These are phyloP conservation scores for Peterozyma toletana DNA, from an alignment of 805 yeast genomes.

Conservation along the genomic window DNA sequence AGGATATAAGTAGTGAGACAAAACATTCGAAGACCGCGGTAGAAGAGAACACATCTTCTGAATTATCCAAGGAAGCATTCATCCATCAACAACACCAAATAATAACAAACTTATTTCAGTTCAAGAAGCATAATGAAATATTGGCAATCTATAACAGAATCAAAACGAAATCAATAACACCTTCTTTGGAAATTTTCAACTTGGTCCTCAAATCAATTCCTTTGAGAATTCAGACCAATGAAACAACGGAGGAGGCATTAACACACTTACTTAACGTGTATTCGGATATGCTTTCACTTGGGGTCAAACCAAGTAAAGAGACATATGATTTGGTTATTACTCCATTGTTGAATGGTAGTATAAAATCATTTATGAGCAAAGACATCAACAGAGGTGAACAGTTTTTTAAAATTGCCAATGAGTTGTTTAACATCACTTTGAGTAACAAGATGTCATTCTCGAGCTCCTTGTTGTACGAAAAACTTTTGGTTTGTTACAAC, in stretches of 20 bases:
- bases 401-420: conserved; percentile 44
- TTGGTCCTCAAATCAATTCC: conserved; percentile 48
- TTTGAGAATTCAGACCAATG: conserved; percentile 41
- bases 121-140: conserved; percentile 23
- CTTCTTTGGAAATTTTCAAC: conserved; percentile 46
- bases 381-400: conserved; percentile 33
- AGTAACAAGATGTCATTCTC: too few species aligned
- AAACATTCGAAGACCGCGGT: background rate
- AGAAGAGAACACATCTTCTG: background rate
- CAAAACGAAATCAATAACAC: conserved; percentile 29
- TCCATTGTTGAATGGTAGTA: conserved; percentile 43
- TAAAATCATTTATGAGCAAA: conserved; percentile 26
- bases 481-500: conserved; percentile 19
- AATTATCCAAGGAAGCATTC: too few species aligned
- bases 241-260: conserved; percentile 50
- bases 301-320: conserved; percentile 45
- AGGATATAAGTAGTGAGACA: background rate
- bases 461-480: conserved; percentile 18
- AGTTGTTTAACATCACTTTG: conserved; percentile 25
- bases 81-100: conserved; percentile 11
- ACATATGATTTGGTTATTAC: conserved; percentile 49
- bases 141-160: conserved; percentile 22
- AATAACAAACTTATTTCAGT: conserved; percentile 15
- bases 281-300: conserved; percentile 52
- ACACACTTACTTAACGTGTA: conserved; percentile 60